Percentiles rank a stretch among this genome's conserved stretches.
These are phyloP conservation scores for Coniochaeta prunicola DNA, from an alignment of 2,329 filamentous ascomycete genomes.

Conservation along the genomic window DNA sequence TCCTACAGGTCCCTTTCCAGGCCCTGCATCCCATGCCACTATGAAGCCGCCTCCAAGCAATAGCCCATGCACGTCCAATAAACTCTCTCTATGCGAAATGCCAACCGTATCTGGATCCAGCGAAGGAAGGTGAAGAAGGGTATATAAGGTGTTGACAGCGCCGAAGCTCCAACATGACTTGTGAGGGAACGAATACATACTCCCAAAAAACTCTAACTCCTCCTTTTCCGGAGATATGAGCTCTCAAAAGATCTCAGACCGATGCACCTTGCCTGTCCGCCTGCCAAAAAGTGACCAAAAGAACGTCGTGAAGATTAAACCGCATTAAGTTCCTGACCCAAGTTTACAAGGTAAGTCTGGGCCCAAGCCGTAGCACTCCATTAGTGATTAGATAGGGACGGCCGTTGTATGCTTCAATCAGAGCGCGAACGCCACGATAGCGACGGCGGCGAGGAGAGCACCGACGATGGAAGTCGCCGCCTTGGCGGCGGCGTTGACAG, in stretches of 20 bases:
- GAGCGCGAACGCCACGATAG: not conserved
- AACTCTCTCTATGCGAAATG: not conserved
- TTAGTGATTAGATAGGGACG: not conserved
- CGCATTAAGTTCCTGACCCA: not conserved
- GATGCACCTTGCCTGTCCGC: not conserved
- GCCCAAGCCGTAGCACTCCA: not conserved
- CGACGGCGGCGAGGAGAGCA: not conserved
- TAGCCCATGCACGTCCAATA: not conserved
- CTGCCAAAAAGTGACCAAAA: not conserved
- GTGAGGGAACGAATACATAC: not conserved
- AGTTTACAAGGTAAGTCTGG: not conserved
- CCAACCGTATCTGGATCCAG: slow-evolving; percentile 3
- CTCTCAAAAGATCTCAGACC: not conserved
- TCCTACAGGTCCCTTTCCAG: not conserved
- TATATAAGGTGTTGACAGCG: not conserved
- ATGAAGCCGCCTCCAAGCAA: not conserved
- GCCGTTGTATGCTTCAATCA: not conserved
- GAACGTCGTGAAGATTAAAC: not conserved
- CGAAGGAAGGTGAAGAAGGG: slow-evolving; percentile 3
- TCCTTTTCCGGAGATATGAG: not conserved
- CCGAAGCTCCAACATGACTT: not conserved
- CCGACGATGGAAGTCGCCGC: not conserved
- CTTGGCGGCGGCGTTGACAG: not conserved
- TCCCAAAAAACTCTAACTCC: not conserved
- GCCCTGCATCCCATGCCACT: not conserved